Conservation (phyloP, 2,329 filamentous ascomycete genomes). For the Canariomyces notabilis region DNA sequence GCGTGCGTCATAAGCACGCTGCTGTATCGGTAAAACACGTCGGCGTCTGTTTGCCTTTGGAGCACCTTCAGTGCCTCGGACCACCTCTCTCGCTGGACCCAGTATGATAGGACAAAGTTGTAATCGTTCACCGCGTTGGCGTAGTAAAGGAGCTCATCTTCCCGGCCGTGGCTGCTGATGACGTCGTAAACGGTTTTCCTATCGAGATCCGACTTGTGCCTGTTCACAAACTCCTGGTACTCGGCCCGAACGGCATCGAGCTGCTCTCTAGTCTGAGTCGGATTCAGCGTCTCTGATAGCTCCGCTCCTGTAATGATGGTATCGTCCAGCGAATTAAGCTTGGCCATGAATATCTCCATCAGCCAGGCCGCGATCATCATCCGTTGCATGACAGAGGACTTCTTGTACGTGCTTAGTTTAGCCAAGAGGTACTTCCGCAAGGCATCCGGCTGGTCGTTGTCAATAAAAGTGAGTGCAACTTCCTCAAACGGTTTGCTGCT, state of each 20-base stretch:
- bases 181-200: conserved; percentile 91
- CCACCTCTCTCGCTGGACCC: conserved; percentile 95
- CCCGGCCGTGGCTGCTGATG: conserved; percentile 89
- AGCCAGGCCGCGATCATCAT: conserved; percentile 96
- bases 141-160: conserved; percentile 88
- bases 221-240: conserved; percentile 81
- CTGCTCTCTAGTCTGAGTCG: conserved; percentile 65
- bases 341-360: conserved; percentile 94
- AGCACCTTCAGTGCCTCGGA: conserved; percentile 77
- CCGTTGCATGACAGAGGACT: conserved; percentile 81
- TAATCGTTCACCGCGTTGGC: conserved; percentile 86
- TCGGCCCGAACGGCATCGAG: conserved; percentile 68
- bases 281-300: conserved; percentile 64
- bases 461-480: conserved; percentile 85
- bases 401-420: conserved; percentile 77
- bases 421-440: conserved; percentile 83
- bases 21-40: conserved; percentile 95
- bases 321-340: conserved; percentile 90
- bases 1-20: conserved; percentile 93
- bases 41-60: conserved; percentile 86
- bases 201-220: conserved; percentile 83
- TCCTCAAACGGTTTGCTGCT: conserved; percentile 98
- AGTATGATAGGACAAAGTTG: conserved; percentile 92
- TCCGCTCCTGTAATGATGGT: conserved; percentile 87
- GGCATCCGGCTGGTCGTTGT: conserved; percentile 84